These are phyloP conservation scores for Cadophora gregata DNA, from an alignment of 2,329 filamentous ascomycete species.

Conservation along the genomic window DNA sequence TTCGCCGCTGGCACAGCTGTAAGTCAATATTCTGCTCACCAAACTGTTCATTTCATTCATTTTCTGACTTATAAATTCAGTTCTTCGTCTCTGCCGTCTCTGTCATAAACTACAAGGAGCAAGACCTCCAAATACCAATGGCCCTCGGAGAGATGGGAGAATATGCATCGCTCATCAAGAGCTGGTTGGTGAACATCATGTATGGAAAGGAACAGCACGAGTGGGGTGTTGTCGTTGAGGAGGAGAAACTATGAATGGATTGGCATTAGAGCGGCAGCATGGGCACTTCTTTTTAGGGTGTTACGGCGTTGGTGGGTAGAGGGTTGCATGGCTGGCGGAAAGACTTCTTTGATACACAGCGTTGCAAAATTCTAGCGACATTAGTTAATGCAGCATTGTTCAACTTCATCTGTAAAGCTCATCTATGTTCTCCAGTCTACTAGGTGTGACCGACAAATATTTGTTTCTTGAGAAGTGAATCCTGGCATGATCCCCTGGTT, in stretches of 20 bases:
- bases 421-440: background rate
- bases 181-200: constrained; percentile 75
- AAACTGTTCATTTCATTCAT: background rate
- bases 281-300: background rate
- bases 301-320: constrained; percentile 9
- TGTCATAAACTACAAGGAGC: constrained; percentile 69
- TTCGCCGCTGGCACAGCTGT: constrained; percentile 89
- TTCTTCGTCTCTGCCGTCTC: constrained; percentile 75
- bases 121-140: constrained; percentile 68
- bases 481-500: background rate
- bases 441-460: background rate
- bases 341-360: background rate
- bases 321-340: background rate
- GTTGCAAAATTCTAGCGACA: background rate
- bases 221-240: constrained; percentile 72
- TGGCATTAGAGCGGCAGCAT: background rate
- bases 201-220: constrained; percentile 69
- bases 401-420: background rate
- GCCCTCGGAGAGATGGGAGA: constrained; percentile 58
- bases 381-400: constrained; percentile 12
- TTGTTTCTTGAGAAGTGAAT: background rate
- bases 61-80: constrained; percentile 47
- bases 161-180: constrained; percentile 68
- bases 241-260: constrained; percentile 44
- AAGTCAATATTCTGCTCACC: constrained; percentile 48